These are phyloP conservation scores for Jackrogersella minutella DNA, from an alignment of 495 filamentous ascomycete species.

Conservation along the genomic window DNA sequence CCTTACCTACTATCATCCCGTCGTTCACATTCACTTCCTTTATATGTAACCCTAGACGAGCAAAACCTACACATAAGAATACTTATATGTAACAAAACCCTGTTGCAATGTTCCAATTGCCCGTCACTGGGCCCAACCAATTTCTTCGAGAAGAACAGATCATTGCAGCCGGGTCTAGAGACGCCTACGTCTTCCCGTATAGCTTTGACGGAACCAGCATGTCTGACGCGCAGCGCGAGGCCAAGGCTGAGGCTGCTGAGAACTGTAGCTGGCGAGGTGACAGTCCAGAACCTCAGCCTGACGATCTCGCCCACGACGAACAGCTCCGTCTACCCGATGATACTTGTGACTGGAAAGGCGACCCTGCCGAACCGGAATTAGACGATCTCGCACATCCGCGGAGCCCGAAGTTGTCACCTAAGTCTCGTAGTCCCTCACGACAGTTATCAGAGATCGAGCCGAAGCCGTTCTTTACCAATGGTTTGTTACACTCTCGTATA, in stretches of 20 bases:
- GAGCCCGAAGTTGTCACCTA: slow-evolving; percentile 19
- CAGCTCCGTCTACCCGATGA: slow-evolving; percentile 6
- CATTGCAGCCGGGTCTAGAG: neutral
- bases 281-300: slow-evolving; percentile 21
- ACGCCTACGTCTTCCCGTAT: neutral
- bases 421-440: slow-evolving; percentile 8
- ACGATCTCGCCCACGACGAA: slow-evolving; percentile 19
- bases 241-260: slow-evolving; percentile 29
- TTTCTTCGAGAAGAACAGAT: slow-evolving; percentile 5
- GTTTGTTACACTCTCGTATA: slow-evolving; percentile 3
- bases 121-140: slow-evolving; percentile 12
- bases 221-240: slow-evolving; percentile 19
- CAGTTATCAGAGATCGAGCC: neutral
- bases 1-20: slow-evolving; percentile 7
- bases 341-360: slow-evolving; percentile 37
- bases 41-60: slow-evolving; percentile 13
- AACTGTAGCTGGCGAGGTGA: slow-evolving; percentile 32
- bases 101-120: slow-evolving; percentile 14
- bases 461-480: neutral
- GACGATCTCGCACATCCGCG: slow-evolving; percentile 34
- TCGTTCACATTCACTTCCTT: neutral
- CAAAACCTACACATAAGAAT: slow-evolving; percentile 24
- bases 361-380: slow-evolving; percentile 41
- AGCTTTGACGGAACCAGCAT: slow-evolving; percentile 34
- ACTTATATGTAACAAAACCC: slow-evolving; percentile 28